Evolutionary conservation across 2,329 filamentous ascomycete genomes (phyloP).

Genomic region (Microdochium paspali): DNA sequence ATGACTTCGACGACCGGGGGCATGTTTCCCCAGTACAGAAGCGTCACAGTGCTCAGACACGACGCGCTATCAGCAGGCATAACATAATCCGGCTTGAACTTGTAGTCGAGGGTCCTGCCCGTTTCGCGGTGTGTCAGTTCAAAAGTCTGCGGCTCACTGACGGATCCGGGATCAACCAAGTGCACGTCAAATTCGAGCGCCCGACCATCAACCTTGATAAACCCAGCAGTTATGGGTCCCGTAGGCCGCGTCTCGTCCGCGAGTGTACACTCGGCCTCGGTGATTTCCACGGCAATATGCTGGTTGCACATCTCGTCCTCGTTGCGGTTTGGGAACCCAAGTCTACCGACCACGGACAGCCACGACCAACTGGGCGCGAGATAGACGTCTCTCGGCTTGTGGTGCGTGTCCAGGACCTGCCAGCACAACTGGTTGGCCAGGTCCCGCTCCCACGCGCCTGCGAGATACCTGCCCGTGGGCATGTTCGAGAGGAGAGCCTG

Average conservation of each 20-base stretch:
- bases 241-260: not conserved
- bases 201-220: conserved; percentile 2
- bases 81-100: conserved; percentile 1
- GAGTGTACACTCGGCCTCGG: conserved; percentile 1
- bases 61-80: conserved; percentile 2
- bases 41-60: not conserved
- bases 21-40: conserved; percentile 4
- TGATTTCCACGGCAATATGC: conserved; percentile 3
- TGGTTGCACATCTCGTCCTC: conserved; percentile 2
- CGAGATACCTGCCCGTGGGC: conserved; percentile 4
- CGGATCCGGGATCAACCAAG: not conserved
- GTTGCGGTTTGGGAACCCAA: conserved; percentile 3
- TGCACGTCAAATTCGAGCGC: not conserved
- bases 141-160: not conserved
- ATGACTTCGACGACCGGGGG: not conserved
- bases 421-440: conserved; percentile 6
- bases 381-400: conserved; percentile 1
- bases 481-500: conserved; percentile 2
- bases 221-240: conserved; percentile 1
- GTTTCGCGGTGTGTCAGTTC: not conserved
- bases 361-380: conserved; percentile 7
- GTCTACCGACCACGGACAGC: conserved; percentile 5
- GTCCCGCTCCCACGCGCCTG: conserved; percentile 4
- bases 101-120: not conserved
- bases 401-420: conserved; percentile 1